Conservation (phyloP, 2,329 filamentous ascomycete species). For the Iodosphaeria phyllophila region DNA sequence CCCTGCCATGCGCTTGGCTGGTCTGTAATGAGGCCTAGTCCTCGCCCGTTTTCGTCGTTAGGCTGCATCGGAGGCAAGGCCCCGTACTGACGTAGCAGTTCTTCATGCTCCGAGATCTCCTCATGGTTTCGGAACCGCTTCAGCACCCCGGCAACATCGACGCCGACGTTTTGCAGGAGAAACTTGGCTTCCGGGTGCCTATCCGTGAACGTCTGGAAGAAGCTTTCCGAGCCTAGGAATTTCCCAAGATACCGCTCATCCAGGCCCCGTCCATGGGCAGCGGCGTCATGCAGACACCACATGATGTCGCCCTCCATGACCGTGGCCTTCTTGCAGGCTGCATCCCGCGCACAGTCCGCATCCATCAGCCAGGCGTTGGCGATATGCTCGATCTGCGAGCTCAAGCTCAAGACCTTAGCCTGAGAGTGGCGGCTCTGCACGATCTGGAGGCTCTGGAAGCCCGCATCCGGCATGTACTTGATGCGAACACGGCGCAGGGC, state of each 20-base stretch:
- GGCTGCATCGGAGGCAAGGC: too few species aligned
- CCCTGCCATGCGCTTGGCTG: too few species aligned
- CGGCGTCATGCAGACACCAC: conserved; percentile 6
- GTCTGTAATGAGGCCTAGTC: too few species aligned
- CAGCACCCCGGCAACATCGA: conserved; percentile 9
- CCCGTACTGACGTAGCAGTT: conserved; percentile 9
- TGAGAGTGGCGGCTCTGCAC: conserved; percentile 3
- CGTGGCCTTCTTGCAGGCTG: conserved; percentile 4
- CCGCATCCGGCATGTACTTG: conserved; percentile 13
- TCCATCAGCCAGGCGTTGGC: conserved; percentile 7
- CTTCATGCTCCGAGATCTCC: conserved; percentile 9
- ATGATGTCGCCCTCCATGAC: conserved; percentile 9
- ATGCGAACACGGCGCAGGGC: conserved; percentile 16
- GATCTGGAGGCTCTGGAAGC: conserved; percentile 13
- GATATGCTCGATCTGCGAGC: conserved; percentile 10
- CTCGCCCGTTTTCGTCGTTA: too few species aligned
- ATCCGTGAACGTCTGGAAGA: conserved; percentile 9
- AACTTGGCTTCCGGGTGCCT: conserved; percentile 3
- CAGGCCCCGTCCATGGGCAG: conserved; percentile 1
- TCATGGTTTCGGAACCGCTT: conserved; percentile 2
- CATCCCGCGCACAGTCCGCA: not conserved
- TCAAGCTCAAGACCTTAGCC: conserved; percentile 8
- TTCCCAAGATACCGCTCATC: conserved; percentile 6
- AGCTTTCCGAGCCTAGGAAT: conserved; percentile 9
- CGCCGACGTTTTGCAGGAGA: conserved; percentile 8